phyloP scores from a whole-genome alignment of 2,329 filamentous ascomycete genomes.

The Epichloe sibirici region DNA sequence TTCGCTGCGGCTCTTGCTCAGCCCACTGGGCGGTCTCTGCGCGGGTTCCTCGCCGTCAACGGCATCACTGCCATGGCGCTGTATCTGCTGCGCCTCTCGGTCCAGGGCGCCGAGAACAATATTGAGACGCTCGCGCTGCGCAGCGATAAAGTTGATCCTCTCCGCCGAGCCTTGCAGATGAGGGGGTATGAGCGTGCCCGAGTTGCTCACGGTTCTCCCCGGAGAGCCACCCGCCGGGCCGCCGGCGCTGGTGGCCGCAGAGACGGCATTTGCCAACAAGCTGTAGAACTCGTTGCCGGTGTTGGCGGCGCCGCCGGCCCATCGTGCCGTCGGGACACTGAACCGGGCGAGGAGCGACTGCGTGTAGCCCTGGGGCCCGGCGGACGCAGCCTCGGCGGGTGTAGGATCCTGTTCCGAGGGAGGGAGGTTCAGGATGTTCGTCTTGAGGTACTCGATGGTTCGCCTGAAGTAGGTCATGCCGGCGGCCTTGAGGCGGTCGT shows the following conservation, averaged over 20 bases:
- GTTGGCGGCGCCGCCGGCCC: conserved; percentile 32
- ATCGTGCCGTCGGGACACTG: conserved; percentile 61
- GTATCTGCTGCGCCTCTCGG: conserved; percentile 57
- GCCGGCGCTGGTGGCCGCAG: conserved; percentile 41
- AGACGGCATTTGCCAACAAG: conserved; percentile 62
- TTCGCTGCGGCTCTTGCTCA: conserved; percentile 77
- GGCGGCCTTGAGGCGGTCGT: conserved; percentile 64
- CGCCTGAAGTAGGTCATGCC: conserved; percentile 66
- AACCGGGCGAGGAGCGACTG: conserved; percentile 77
- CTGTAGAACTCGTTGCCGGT: conserved; percentile 59
- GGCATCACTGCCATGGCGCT: conserved; percentile 22
- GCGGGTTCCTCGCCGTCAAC: conserved; percentile 21
- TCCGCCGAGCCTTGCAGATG: conserved; percentile 49
- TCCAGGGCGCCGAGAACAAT: conserved; percentile 68
- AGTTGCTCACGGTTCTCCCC: conserved; percentile 17
- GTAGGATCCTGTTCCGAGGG: conserved; percentile 1
- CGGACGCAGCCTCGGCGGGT: conserved; percentile 31
- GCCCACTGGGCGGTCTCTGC: conserved; percentile 35
- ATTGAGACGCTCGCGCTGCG: conserved; percentile 66
- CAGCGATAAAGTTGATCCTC: conserved; percentile 63
- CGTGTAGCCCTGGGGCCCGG: conserved; percentile 51
- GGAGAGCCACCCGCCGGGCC: conserved; percentile 13
- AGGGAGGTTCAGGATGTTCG: conserved; percentile 67
- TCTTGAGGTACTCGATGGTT: conserved; percentile 58
- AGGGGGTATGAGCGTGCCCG: conserved; percentile 57